phyloP scores from a whole-genome alignment of 768 basidiomycete species.

The Suillus tomentosus region DNA sequence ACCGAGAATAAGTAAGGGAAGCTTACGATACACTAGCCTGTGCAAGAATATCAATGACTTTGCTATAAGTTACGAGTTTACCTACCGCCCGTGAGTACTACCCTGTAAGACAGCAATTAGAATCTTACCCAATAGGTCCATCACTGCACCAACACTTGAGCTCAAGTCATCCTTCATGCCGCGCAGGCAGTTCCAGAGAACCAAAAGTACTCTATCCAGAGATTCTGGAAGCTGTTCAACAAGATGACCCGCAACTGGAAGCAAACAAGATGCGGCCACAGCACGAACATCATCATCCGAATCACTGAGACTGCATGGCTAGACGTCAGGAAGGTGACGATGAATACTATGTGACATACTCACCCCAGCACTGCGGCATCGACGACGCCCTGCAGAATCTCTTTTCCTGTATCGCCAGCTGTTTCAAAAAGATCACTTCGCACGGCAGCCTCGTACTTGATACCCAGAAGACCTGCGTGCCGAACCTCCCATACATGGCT shows the following conservation, averaged over 20 bases:
- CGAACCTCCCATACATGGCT: conserved; percentile 93
- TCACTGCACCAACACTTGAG: conserved; percentile 94
- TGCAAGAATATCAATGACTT: conserved; percentile 77
- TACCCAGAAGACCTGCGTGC: conserved; percentile 95
- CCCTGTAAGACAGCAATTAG: conserved; percentile 9
- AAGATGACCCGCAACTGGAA: conserved; percentile 83
- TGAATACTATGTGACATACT: conserved; percentile 25
- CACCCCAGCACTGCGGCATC: conserved; percentile 92
- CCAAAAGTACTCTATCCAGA: conserved; percentile 71
- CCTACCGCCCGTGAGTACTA: conserved; percentile 45
- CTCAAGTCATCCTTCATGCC: conserved; percentile 97
- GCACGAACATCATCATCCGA: conserved; percentile 95
- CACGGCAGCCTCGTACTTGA: conserved; percentile 98
- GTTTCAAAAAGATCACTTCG: conserved; percentile 73
- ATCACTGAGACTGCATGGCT: conserved; percentile 71
- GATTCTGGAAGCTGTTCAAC: conserved; percentile 74
- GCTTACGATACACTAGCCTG: conserved; percentile 72
- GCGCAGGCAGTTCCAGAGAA: conserved; percentile 87
- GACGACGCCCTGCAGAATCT: conserved; percentile 78
- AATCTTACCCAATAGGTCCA: conserved; percentile 87
- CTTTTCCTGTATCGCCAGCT: conserved; percentile 44
- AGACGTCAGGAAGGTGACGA: conserved; percentile 14
- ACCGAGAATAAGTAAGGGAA: conserved; percentile 2
- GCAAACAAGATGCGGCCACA: conserved; percentile 88
- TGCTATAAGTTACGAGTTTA: conserved; percentile 75